Evolutionary conservation across 2,329 filamentous ascomycete species (phyloP).

Genomic region (Biscogniauxia sp.): DNA sequence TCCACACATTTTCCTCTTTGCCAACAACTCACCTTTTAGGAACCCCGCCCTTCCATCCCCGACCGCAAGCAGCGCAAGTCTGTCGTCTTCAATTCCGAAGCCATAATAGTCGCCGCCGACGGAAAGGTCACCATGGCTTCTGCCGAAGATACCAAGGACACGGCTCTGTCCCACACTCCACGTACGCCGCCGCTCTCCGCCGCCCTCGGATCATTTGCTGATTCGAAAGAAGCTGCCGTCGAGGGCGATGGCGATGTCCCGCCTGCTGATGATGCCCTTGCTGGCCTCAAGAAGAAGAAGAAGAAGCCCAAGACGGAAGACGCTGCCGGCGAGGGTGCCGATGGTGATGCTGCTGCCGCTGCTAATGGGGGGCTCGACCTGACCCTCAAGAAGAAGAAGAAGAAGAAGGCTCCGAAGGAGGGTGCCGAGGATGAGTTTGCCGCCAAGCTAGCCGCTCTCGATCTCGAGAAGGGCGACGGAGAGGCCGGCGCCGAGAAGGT

Average conservation of each 20-base stretch:
- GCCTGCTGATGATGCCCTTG: conserved; percentile 53
- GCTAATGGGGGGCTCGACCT: conserved; percentile 56
- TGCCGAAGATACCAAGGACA: conserved; percentile 72
- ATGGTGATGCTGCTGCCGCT: conserved; percentile 52
- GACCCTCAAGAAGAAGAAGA: conserved; percentile 83
- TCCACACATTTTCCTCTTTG: background rate
- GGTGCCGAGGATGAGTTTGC: conserved; percentile 53
- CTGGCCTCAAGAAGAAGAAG: conserved; percentile 70
- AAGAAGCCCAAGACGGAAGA: conserved; percentile 51
- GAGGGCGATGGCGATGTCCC: conserved; percentile 30
- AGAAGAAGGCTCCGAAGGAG: conserved; percentile 43
- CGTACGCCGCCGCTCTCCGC: conserved; percentile 61
- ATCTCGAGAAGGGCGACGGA: conserved; percentile 56
- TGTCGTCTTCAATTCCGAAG: conserved; percentile 87
- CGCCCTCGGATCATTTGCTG: conserved; percentile 56
- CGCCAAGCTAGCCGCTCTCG: conserved; percentile 60
- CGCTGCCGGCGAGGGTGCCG: conserved; percentile 46
- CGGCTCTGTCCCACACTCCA: conserved; percentile 75
- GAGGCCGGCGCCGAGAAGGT: conserved; percentile 46
- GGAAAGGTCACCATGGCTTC: conserved; percentile 77
- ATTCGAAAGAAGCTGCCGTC: conserved; percentile 41
- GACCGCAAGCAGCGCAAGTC: conserved; percentile 83
- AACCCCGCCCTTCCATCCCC: conserved; percentile 29
- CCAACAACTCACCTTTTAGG: conserved; percentile 11
- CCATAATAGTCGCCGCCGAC: conserved; percentile 84